phyloP scores from a whole-genome alignment of 2,329 filamentous ascomycete species.

The Stachybotrys chlorohalonatus region DNA sequence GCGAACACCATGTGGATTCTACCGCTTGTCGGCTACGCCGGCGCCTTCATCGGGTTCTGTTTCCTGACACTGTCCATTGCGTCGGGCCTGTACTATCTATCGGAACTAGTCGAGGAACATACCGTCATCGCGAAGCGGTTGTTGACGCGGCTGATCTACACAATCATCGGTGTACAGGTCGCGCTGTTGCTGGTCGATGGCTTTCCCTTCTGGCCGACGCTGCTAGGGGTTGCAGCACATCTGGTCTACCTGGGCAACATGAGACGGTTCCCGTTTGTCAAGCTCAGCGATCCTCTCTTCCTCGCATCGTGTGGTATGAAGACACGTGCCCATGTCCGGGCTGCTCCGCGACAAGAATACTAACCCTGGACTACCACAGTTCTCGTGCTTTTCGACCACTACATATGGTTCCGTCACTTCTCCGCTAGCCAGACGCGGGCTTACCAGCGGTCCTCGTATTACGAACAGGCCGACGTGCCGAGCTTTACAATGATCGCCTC shows the following conservation, averaged over 20 bases:
- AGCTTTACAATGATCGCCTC: slow-evolving; percentile 91
- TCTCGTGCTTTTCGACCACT: slow-evolving; percentile 84
- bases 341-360: not conserved
- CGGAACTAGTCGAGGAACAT: slow-evolving; percentile 95
- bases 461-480: slow-evolving; percentile 57
- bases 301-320: slow-evolving; percentile 67
- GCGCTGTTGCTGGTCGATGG: slow-evolving; percentile 72
- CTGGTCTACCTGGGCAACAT: slow-evolving; percentile 85
- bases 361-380: slow-evolving; percentile 30
- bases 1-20: slow-evolving; percentile 77
- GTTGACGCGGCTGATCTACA: slow-evolving; percentile 78
- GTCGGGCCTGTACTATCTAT: slow-evolving; percentile 97
- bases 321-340: fast-evolving
- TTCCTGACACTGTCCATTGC: slow-evolving; percentile 95
- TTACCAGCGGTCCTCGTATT: slow-evolving; percentile 51
- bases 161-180: slow-evolving; percentile 63
- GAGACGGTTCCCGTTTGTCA: slow-evolving; percentile 64
- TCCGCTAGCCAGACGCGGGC: slow-evolving; percentile 51
- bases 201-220: slow-evolving; percentile 69
- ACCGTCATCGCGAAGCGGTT: slow-evolving; percentile 85
- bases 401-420: slow-evolving; percentile 93
- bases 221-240: slow-evolving; percentile 73
- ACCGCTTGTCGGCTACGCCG: slow-evolving; percentile 81
- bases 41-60: slow-evolving; percentile 78
- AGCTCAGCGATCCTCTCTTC: slow-evolving; percentile 80